Conservation (phyloP, 2,329 filamentous ascomycete genomes). For the Periconia digitata region DNA sequence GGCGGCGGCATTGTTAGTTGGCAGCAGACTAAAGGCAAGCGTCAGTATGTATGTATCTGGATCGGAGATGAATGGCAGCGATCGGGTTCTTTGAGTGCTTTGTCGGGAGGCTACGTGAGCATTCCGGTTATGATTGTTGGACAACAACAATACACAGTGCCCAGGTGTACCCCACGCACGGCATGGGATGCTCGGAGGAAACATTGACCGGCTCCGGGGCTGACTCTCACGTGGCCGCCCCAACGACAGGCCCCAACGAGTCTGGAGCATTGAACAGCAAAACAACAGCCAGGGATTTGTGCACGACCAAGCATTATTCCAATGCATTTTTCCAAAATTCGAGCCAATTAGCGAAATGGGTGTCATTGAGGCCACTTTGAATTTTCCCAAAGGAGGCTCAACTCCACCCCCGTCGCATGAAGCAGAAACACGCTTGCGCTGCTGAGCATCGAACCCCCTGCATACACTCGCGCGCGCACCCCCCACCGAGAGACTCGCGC, state of each 20-base stretch:
- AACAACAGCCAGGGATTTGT: too few species aligned
- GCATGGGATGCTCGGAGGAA: not conserved
- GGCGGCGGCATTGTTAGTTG: slow-evolving; percentile 36
- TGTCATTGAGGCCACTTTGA: too few species aligned
- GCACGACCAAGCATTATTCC: too few species aligned
- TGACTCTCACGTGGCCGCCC: not conserved
- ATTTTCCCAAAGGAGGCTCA: too few species aligned
- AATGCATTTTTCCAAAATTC: not conserved
- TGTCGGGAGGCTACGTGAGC: not conserved
- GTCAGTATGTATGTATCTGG: not conserved
- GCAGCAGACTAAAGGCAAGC: not conserved
- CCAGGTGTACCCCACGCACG: too few species aligned
- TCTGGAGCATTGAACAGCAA: too few species aligned
- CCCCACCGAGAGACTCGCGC: slow-evolving; percentile 17
- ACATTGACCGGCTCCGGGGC: too few species aligned
- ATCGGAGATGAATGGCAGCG: not conserved
- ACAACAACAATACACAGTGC: too few species aligned
- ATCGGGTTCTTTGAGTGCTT: not conserved
- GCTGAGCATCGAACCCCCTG: slow-evolving; percentile 18
- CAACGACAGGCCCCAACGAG: not conserved
- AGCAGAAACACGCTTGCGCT: not conserved
- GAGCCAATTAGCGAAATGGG: not conserved
- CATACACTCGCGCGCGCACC: slow-evolving; percentile 19
- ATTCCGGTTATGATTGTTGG: too few species aligned
- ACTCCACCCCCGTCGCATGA: too few species aligned